Base-by-base conservation (phyloP, 768 basidiomycete species). In the Tricholoma bakamatsutake region DNA sequence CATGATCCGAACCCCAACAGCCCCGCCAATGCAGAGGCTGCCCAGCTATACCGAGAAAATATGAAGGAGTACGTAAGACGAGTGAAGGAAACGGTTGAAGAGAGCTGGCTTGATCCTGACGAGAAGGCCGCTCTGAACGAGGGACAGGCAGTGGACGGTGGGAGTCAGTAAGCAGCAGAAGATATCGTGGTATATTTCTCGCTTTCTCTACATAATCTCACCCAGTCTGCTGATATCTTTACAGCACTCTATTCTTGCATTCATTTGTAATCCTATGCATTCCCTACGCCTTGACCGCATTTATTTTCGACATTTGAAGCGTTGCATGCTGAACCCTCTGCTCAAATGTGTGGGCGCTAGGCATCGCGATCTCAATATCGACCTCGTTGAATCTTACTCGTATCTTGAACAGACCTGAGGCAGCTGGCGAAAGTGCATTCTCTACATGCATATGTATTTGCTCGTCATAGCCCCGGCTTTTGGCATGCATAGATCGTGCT, bases 1-100 rank as follows among this genome's bases (percentile, higher is more conserved):
- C 95, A 98, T 66, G 97, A 99, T 71, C 97, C 97, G 11, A 99
- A 99, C 70, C 96, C 96, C 1, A 93, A 94, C 69, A 96, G 93
- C 66, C 96, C 97, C 12, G 97, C 96, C 4, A 99, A 99, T 66
- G 96, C 94, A 3, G 97, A 99, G 73, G 97, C 97, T 0, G 97
- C 97, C 5, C 92, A 94, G 72, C 71, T 99, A 58, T 99, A 95
- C 67, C 77, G 96, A 56, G 96, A 98, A 68, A 97, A 97, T 66
- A 94, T 95, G 90, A 98, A 97, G 74, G 96, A 98, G 76, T 98
- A 98, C 68, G 89, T 96, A 48, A 77, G 94, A 59, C 73, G 93
- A 53, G 96, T 98, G 30, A 91, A 96, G 73, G 84, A 82, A 42
- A 96, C 94, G 0, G 94, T 97, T 30, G 95, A 97, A 73, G 88